Conservation (phyloP, 1,284 basidiomycete genomes). For the Melampsora larici-populina region DNA sequence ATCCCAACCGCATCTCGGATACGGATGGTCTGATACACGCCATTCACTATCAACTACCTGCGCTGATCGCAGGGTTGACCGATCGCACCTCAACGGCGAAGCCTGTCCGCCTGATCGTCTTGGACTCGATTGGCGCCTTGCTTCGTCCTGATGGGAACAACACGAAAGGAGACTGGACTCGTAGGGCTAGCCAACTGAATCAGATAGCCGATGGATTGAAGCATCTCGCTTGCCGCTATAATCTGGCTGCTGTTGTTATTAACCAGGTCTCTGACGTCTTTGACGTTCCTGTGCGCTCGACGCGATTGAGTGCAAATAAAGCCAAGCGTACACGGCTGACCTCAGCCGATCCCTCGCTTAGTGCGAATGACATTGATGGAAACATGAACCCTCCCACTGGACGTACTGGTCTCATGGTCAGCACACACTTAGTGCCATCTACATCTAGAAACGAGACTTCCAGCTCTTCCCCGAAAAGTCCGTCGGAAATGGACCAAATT, state of each 20-base stretch:
- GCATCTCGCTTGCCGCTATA: constrained; percentile 63
- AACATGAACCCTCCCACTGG: constrained; percentile 6
- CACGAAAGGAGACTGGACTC: constrained; percentile 65
- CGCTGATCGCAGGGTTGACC: constrained; percentile 57
- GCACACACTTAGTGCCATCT: constrained; percentile 9
- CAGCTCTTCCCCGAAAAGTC: constrained; percentile 9
- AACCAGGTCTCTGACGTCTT: constrained; percentile 82
- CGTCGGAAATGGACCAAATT: constrained; percentile 47
- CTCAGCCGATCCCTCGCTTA: background rate
- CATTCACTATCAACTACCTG: constrained; percentile 65
- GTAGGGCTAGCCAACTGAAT: constrained; percentile 28
- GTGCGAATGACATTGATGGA: background rate
- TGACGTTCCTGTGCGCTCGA: constrained; percentile 48
- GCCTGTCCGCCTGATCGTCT: constrained; percentile 63
- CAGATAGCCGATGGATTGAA: constrained; percentile 52
- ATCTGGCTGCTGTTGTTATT: constrained; percentile 72
- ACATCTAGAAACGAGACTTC: constrained; percentile 10
- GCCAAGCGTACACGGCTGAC: background rate
- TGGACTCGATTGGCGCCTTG: constrained; percentile 77
- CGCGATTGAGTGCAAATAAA: background rate
- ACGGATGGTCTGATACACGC: constrained; percentile 66
- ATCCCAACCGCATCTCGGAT: constrained; percentile 62
- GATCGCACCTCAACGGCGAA: constrained; percentile 60
- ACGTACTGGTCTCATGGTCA: constrained; percentile 34
- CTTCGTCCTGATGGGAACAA: constrained; percentile 67